Evolutionary conservation across 345 rosid genomes (phyloP).

Genomic region (Citrus trifoliata): DNA sequence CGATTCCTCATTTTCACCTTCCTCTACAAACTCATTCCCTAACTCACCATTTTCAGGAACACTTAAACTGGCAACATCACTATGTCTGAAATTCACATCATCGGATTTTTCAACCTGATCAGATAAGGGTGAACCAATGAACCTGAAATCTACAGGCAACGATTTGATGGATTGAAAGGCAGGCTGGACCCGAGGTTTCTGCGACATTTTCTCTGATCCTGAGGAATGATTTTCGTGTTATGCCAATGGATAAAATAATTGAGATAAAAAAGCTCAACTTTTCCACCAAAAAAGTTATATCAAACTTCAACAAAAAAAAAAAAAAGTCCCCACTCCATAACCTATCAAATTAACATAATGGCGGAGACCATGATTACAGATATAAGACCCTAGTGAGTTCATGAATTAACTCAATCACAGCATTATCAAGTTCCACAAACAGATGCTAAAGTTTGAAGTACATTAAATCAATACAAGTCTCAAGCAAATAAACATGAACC

Average conservation of each 20-base stretch:
- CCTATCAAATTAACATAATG: constrained; percentile 40
- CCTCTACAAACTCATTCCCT: constrained; percentile 32
- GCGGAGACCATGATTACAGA: constrained; percentile 63
- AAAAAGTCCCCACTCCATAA: constrained; percentile 49
- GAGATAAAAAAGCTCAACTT: constrained; percentile 32
- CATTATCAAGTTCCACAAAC: constrained; percentile 35
- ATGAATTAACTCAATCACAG: constrained; percentile 2
- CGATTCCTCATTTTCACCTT: constrained; percentile 59
- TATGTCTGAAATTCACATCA: constrained; percentile 14
- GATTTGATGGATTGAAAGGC: constrained; percentile 65
- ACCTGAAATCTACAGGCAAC: constrained; percentile 62
- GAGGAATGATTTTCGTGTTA: constrained; percentile 29
- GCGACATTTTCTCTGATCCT: constrained; percentile 51
- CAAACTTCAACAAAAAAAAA: constrained; percentile 41
- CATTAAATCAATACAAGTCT: background rate
- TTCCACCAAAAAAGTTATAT: constrained; percentile 30
- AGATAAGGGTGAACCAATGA: constrained; percentile 47
- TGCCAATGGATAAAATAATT: constrained; percentile 28
- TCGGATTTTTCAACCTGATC: constrained; percentile 33
- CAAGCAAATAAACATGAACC: background rate
- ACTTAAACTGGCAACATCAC: constrained; percentile 22
- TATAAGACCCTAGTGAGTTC: constrained; percentile 37
- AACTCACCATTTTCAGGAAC: constrained; percentile 42
- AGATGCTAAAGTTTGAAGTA: constrained; percentile 16
- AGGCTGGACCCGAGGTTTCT: constrained; percentile 43